Evolutionary conservation across 2,329 filamentous ascomycete species (phyloP).

Genomic region (Fonsecaea multimorphosa): DNA sequence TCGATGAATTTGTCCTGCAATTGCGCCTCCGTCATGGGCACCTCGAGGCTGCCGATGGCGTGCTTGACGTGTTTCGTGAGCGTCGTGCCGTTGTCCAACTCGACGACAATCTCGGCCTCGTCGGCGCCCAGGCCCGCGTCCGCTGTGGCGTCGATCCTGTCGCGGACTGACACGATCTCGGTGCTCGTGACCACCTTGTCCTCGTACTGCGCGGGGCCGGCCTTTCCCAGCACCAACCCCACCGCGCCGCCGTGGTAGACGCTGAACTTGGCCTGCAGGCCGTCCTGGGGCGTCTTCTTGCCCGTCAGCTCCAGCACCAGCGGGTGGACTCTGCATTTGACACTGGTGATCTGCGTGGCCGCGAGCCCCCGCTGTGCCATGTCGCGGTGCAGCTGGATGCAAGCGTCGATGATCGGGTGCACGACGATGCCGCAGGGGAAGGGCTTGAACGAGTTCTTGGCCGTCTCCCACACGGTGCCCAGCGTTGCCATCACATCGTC

Average conservation of each 20-base stretch:
- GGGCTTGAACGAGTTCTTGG: constrained; percentile 63
- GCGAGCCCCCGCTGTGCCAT: constrained; percentile 43
- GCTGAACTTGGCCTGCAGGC: constrained; percentile 62
- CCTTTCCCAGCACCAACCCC: constrained; percentile 58
- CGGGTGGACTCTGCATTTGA: constrained; percentile 57
- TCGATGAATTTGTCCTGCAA: constrained; percentile 59
- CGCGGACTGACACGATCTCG: constrained; percentile 52
- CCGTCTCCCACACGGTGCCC: constrained; percentile 56
- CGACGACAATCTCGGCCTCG: constrained; percentile 50
- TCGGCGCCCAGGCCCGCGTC: constrained; percentile 52
- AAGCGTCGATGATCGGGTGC: constrained; percentile 62
- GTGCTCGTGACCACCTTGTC: constrained; percentile 54
- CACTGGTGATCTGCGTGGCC: constrained; percentile 46
- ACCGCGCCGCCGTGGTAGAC: constrained; percentile 62
- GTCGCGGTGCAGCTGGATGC: constrained; percentile 55
- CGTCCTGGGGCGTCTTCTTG: constrained; percentile 57
- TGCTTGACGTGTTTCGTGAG: constrained; percentile 57
- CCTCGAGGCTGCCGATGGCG: constrained; percentile 58
- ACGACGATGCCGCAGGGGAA: constrained; percentile 65
- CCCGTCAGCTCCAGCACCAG: constrained; percentile 61
- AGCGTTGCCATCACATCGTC: constrained; percentile 49
- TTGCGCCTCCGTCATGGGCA: constrained; percentile 55
- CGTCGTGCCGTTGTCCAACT: constrained; percentile 46
- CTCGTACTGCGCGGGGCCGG: constrained; percentile 59
- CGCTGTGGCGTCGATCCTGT: constrained; percentile 53